phyloP scores from a whole-genome alignment of 2,329 filamentous ascomycete species.

The Hypoxylon sp. region DNA sequence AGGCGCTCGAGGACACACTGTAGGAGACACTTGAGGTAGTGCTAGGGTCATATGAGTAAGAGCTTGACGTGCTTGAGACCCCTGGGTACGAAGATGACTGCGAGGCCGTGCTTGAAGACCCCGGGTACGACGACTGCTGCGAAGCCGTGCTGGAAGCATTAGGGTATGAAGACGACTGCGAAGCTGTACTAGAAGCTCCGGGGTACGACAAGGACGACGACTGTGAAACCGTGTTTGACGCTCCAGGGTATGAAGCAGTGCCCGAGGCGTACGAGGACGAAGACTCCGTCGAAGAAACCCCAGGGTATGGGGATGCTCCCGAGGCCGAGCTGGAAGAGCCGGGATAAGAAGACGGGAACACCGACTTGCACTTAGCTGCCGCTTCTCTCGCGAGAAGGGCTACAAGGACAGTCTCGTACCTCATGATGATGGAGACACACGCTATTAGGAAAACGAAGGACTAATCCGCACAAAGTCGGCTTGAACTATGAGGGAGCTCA shows the following conservation, averaged over 20 bases:
- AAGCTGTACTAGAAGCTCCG: neutral
- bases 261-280: slow-evolving; percentile 4
- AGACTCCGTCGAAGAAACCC: slow-evolving; percentile 6
- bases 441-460: slow-evolving; percentile 27
- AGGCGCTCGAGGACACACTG: neutral
- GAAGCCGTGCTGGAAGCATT: neutral
- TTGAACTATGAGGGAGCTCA: slow-evolving; percentile 6
- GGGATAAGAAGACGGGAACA: slow-evolving; percentile 16
- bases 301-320: slow-evolving; percentile 5
- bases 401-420: slow-evolving; percentile 29
- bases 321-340: slow-evolving; percentile 15
- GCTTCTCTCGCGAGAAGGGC: slow-evolving; percentile 33
- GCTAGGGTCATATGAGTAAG: neutral
- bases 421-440: slow-evolving; percentile 27
- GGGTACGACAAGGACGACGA: neutral
- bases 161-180: neutral
- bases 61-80: slow-evolving; percentile 3
- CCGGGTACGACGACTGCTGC: neutral
- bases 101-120: neutral
- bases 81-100: neutral
- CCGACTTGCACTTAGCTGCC: slow-evolving; percentile 35
- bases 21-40: slow-evolving; percentile 14
- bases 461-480: slow-evolving; percentile 23
- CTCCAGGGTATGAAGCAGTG: neutral
- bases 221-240: neutral